Percentiles rank a stretch among this genome's conserved stretches.
Evolutionary conservation across 139 green algal species (phyloP).

Genomic region (Cymbomonas tetramitiformis): DNA sequence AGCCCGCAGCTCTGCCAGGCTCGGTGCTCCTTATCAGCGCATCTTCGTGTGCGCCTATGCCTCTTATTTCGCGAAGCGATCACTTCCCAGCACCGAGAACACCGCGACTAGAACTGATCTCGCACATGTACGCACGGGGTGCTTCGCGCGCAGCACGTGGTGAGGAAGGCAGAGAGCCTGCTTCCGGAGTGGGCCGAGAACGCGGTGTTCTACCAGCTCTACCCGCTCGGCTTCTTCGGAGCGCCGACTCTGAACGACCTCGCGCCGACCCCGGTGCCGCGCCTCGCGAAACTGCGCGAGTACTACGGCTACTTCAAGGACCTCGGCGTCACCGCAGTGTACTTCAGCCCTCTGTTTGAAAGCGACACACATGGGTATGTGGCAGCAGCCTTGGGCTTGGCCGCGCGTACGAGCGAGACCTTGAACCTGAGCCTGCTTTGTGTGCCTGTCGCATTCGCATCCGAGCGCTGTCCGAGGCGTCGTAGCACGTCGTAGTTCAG

Average conservation of each 20-base stretch:
- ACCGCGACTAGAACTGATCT: background rate
- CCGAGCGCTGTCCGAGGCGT: too few relatives aligned
- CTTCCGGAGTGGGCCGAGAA: conserved; percentile 5
- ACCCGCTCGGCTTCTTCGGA: conserved; percentile 16
- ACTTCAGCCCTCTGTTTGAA: conserved; percentile 19
- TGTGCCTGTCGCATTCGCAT: too few relatives aligned
- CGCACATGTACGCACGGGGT: background rate
- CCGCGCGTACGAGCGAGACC: too few relatives aligned
- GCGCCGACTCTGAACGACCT: background rate
- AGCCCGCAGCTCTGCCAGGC: too few relatives aligned
- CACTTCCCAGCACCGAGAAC: background rate
- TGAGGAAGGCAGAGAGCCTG: background rate
- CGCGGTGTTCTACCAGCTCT: conserved; percentile 21
- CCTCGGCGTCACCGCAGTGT: conserved; percentile 14
- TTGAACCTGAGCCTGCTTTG: too few relatives aligned
- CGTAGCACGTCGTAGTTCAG: too few relatives aligned
- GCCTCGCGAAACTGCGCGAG: background rate
- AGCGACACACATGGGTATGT: conserved; percentile 20
- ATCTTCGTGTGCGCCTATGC: too few relatives aligned
- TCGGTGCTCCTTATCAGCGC: too few relatives aligned
- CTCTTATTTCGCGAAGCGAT: too few relatives aligned
- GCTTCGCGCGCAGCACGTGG: background rate
- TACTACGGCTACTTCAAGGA: conserved; percentile 12
- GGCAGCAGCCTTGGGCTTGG: too few relatives aligned
- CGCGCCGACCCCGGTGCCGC: background rate